Conservation (phyloP, 1,284 basidiomycete genomes). For the Inonotus obliquus region DNA sequence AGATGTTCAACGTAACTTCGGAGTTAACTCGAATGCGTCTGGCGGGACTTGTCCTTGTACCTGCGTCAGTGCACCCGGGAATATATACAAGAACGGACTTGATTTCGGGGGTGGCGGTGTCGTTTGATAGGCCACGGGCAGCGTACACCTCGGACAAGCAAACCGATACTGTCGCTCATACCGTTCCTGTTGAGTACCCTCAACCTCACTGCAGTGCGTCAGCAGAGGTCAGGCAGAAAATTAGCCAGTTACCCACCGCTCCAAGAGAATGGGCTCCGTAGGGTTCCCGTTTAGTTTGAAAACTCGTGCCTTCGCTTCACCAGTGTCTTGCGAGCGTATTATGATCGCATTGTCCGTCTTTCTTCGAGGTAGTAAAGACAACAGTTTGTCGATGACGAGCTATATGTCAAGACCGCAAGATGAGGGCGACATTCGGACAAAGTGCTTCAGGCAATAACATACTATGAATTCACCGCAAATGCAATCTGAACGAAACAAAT, state of each 20-base stretch:
- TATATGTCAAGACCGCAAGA: conserved; percentile 26
- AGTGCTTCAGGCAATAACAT: conserved; percentile 29
- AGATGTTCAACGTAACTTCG: background rate
- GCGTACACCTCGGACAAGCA: conserved; percentile 67
- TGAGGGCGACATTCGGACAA: conserved; percentile 2
- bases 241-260: conserved; percentile 47
- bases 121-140: conserved; percentile 72
- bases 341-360: conserved; percentile 71
- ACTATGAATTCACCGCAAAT: conserved; percentile 84
- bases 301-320: conserved; percentile 52
- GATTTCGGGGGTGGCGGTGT: conserved; percentile 67
- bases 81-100: conserved; percentile 66
- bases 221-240: background rate
- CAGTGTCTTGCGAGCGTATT: conserved; percentile 60
- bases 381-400: conserved; percentile 78
- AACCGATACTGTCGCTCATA: conserved; percentile 75
- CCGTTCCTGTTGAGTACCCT: conserved; percentile 22
- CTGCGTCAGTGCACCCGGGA: conserved; percentile 70
- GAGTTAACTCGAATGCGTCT: conserved; percentile 67
- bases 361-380: conserved; percentile 63
- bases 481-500: conserved; percentile 49
- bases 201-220: conserved; percentile 42
- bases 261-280: conserved; percentile 61
- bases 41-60: conserved; percentile 72
- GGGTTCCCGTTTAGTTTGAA: conserved; percentile 74